Conservation (phyloP, 2,329 filamentous ascomycete genomes). For the Claviceps maximensis region DNA sequence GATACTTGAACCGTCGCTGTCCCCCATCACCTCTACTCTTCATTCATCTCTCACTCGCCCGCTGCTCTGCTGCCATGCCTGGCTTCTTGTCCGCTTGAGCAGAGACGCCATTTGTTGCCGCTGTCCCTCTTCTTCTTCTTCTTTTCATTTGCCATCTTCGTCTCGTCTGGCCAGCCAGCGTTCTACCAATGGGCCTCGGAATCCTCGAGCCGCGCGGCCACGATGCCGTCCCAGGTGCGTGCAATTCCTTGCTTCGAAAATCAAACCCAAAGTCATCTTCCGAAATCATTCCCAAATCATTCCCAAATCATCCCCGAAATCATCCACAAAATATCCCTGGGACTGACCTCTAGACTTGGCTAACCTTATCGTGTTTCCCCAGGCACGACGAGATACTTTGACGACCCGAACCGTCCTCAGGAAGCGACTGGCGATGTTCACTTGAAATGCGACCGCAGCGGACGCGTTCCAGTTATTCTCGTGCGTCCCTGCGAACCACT, state of each 20-base stretch:
- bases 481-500: slow-evolving; percentile 29
- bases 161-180: background rate
- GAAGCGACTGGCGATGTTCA: slow-evolving; percentile 26
- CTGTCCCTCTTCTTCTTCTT: background rate
- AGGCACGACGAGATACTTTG: slow-evolving; percentile 53
- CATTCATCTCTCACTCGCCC: background rate
- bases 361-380: background rate
- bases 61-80: background rate
- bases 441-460: slow-evolving; percentile 61
- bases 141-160: background rate
- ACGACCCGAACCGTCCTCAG: slow-evolving; percentile 39
- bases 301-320: too few relatives aligned
- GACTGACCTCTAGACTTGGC: background rate
- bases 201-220: slow-evolving; percentile 55
- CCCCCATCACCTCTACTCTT: too few relatives aligned
- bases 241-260: too few relatives aligned
- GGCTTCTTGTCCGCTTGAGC: background rate
- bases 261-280: too few relatives aligned
- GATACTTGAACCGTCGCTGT: too few relatives aligned
- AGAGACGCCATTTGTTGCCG: background rate
- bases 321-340: too few relatives aligned
- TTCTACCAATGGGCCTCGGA: slow-evolving; percentile 38
- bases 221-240: slow-evolving; percentile 61
- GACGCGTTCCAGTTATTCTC: slow-evolving; percentile 59
- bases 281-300: too few relatives aligned